phyloP scores from a whole-genome alignment of 139 green algal species.

The Pseudopediastrum boryanum region DNA sequence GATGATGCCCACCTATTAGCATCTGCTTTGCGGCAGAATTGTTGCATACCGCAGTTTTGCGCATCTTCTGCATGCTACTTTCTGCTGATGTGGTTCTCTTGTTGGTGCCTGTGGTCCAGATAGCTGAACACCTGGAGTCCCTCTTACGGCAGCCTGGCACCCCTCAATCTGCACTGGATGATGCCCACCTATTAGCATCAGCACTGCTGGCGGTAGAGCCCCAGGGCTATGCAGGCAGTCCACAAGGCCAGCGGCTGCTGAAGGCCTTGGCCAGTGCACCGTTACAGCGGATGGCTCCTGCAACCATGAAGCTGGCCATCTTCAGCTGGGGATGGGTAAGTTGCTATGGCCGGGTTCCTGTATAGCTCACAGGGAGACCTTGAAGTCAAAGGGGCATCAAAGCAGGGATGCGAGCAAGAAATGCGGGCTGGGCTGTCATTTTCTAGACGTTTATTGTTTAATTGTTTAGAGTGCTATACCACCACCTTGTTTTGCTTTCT shows the following conservation, averaged over 20 bases:
- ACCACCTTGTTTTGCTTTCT: too few relatives aligned
- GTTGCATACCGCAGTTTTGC: too few relatives aligned
- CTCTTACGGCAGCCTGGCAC: not conserved
- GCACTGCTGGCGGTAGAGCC: constrained; percentile 53
- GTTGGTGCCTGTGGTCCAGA: not conserved
- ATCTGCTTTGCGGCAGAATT: constrained; percentile 52
- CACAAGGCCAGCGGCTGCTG: constrained; percentile 15
- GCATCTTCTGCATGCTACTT: too few relatives aligned
- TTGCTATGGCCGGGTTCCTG: not conserved
- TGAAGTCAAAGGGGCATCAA: not conserved
- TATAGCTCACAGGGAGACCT: not conserved
- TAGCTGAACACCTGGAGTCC: not conserved
- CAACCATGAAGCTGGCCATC: constrained; percentile 18
- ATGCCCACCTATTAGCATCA: constrained; percentile 45
- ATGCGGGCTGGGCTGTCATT: not conserved
- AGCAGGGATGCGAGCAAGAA: not conserved
- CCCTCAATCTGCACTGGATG: constrained; percentile 12
- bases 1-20: constrained; percentile 46
- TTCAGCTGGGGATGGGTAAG: constrained; percentile 35
- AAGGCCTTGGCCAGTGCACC: constrained; percentile 14
- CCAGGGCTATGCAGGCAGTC: constrained; percentile 10
- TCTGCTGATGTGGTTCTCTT: too few relatives aligned
- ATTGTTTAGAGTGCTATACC: too few relatives aligned
- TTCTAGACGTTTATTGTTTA: too few relatives aligned
- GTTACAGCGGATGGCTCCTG: constrained; percentile 20